Evolutionary conservation across 257 asterid genomes (phyloP).

Genomic region (Cruciata laevipes): DNA sequence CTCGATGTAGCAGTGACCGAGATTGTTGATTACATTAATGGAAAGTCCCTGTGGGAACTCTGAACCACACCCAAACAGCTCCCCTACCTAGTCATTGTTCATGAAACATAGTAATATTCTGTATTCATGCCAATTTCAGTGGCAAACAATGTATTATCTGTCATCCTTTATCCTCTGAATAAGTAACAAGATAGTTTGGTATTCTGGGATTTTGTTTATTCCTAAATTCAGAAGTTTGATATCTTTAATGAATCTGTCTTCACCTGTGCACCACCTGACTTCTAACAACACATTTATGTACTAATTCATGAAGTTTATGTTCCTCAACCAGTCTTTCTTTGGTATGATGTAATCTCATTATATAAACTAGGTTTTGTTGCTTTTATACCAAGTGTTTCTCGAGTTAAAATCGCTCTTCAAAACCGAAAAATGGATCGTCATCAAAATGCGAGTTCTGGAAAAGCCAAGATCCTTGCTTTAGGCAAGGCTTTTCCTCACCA

Average conservation of each 20-base stretch:
- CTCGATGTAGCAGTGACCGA: constrained; percentile 60
- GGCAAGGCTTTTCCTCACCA: constrained; percentile 98
- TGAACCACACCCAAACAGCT: constrained; percentile 25
- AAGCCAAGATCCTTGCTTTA: constrained; percentile 65
- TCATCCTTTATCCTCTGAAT: neutral
- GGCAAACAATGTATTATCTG: neutral
- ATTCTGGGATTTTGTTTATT: neutral
- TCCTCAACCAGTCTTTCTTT: constrained; percentile 30
- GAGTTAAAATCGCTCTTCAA: neutral
- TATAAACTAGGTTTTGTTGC: neutral
- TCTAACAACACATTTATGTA: constrained; percentile 5
- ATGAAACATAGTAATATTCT: neutral
- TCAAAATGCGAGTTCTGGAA: constrained; percentile 24
- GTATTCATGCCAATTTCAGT: neutral
- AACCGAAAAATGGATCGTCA: constrained; percentile 33
- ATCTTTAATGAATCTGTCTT: neutral
- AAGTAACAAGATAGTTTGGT: neutral
- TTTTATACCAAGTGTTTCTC: neutral
- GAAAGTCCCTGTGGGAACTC: constrained; percentile 56
- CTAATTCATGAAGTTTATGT: constrained; percentile 32
- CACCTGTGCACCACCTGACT: constrained; percentile 8
- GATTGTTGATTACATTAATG: constrained; percentile 64
- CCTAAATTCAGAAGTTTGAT: neutral
- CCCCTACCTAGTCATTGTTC: neutral
- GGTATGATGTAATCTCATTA: constrained; percentile 4